Evolutionary conservation across 139 green algal species (phyloP).

Genomic region (Tetratostichococcus sp.): DNA sequence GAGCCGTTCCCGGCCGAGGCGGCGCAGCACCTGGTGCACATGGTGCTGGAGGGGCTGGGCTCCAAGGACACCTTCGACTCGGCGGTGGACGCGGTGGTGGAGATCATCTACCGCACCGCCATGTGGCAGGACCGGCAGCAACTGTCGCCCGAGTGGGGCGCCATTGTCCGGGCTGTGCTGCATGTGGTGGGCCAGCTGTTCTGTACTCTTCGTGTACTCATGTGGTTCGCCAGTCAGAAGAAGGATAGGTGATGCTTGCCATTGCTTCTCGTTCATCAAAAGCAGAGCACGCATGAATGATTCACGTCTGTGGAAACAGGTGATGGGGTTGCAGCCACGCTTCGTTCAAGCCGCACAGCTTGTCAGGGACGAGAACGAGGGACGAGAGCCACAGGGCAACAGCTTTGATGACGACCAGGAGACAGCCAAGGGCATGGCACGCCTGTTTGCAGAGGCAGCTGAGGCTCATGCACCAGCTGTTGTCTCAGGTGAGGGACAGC

Average conservation of each 20-base stretch:
- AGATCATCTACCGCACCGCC: conserved; percentile 41
- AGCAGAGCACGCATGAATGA: too few species aligned
- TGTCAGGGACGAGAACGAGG: conserved; percentile 6
- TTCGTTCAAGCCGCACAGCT: conserved; percentile 52
- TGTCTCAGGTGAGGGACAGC: conserved; percentile 53
- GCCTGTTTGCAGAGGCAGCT: conserved; percentile 88
- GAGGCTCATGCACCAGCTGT: conserved; percentile 83
- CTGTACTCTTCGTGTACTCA: too few species aligned
- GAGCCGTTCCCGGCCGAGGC: background rate
- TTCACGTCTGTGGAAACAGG: too few species aligned
- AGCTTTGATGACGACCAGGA: conserved; percentile 78
- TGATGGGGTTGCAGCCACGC: conserved; percentile 72
- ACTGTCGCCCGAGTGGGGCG: background rate
- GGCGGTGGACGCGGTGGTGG: conserved; percentile 67
- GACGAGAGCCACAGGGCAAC: conserved; percentile 11
- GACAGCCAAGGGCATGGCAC: conserved; percentile 81
- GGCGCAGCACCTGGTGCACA: background rate
- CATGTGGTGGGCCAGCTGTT: background rate
- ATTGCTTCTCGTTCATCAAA: too few species aligned
- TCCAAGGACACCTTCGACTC: conserved; percentile 63
- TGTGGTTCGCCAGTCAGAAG: too few species aligned
- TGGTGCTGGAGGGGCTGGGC: conserved; percentile 70
- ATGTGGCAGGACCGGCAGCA: background rate
- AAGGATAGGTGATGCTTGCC: too few species aligned
- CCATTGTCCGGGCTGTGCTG: background rate